Evolutionary conservation across 306 rosid genomes (phyloP).

Genomic region (Dalbergia oliveri): DNA sequence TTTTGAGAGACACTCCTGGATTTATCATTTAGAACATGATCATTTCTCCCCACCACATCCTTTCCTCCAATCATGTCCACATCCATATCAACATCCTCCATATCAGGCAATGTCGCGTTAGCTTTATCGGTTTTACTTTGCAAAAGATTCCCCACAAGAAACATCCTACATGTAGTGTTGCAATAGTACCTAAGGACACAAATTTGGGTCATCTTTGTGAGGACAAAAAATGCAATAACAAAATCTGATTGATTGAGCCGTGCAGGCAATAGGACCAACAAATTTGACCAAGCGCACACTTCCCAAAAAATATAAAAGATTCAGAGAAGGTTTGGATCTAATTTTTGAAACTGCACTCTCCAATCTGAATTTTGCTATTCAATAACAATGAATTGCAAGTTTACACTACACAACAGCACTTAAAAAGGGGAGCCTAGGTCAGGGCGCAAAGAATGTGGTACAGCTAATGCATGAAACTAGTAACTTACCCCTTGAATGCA

Average conservation of each 20-base stretch:
- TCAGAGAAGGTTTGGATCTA: background rate
- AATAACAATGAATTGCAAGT: background rate
- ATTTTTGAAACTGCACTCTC: slow-evolving; percentile 16
- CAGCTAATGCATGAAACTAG: slow-evolving; percentile 35
- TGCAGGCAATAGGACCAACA: background rate
- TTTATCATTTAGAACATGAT: slow-evolving; percentile 36
- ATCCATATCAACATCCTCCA: slow-evolving; percentile 57
- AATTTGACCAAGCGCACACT: slow-evolving; percentile 1
- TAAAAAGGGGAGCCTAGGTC: background rate
- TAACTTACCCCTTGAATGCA: slow-evolving; percentile 58
- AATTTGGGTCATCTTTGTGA: slow-evolving; percentile 19
- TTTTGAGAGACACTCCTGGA: slow-evolving; percentile 5
- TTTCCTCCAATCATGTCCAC: slow-evolving; percentile 66
- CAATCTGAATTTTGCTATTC: slow-evolving; percentile 26
- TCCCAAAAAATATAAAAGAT: no score
- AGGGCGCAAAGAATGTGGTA: slow-evolving; percentile 6
- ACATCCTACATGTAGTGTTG: slow-evolving; percentile 35
- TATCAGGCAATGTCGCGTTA: slow-evolving; percentile 21
- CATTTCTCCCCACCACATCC: slow-evolving; percentile 47
- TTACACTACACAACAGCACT: background rate
- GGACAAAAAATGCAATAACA: slow-evolving; percentile 32
- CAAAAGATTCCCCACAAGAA: slow-evolving; percentile 77
- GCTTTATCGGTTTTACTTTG: background rate
- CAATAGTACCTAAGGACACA: slow-evolving; percentile 52
- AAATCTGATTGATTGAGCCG: slow-evolving; percentile 5